Percentiles rank a stretch among this genome's conserved stretches.
Conservation (phyloP, 2,329 filamentous ascomycete genomes). For the Xylariaceae sp. region DNA sequence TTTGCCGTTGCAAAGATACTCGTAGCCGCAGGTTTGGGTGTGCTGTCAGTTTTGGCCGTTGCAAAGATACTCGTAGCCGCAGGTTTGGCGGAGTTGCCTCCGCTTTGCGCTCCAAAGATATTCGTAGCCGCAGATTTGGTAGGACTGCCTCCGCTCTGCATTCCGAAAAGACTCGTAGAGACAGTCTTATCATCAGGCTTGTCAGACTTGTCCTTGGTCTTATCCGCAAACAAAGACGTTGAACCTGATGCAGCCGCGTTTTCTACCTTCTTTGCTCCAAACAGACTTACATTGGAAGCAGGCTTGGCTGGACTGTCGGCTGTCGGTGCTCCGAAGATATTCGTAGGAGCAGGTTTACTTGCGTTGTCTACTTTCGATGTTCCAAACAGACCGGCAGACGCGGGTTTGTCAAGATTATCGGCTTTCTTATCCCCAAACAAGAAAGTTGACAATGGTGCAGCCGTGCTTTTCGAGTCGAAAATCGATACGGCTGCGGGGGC, state of each 20-base stretch:
- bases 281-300: conserved; percentile 6
- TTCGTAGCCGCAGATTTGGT: conserved; percentile 14
- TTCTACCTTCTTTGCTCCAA: conserved; percentile 12
- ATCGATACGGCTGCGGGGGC: conserved; percentile 22
- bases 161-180: conserved; percentile 2
- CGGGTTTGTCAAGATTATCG: conserved; percentile 16
- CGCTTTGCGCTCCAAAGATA: conserved; percentile 22
- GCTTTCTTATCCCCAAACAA: conserved; percentile 26
- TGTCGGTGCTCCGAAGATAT: conserved; percentile 11
- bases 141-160: conserved; percentile 32
- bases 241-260: conserved; percentile 32
- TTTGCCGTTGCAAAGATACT: conserved; percentile 23
- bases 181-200: conserved; percentile 9
- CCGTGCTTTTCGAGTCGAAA: conserved; percentile 42
- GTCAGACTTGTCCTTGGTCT: too few relatives aligned
- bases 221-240: conserved; percentile 11
- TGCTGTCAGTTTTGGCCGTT: neutral
- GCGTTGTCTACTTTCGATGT: conserved; percentile 18
- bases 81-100: conserved; percentile 4
- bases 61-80: conserved; percentile 23
- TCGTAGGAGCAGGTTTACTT: conserved; percentile 13
- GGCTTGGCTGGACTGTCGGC: conserved; percentile 17
- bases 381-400: conserved; percentile 4
- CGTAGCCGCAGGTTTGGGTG: conserved; percentile 9
- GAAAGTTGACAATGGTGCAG: conserved; percentile 14